Base-by-base conservation (phyloP, 2,329 filamentous ascomycete species). In the Sphaerulina musiva region DNA sequence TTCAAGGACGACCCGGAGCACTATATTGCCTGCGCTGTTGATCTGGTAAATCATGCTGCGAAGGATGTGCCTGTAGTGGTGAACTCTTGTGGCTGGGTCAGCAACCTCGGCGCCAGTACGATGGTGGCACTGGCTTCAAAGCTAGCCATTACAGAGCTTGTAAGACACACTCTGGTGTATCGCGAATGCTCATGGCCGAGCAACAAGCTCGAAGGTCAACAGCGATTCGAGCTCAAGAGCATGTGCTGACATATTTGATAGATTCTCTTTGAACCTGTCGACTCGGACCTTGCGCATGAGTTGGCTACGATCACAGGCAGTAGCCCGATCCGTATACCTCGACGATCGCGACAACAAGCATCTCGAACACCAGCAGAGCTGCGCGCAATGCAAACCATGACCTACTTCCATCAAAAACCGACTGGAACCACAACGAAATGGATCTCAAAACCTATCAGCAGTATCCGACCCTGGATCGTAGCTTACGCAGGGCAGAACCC, bases 61-160 rank as follows among this genome's bases (percentile, higher is more conserved):
- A 67, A 71, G 4, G 70, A 72, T 7, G 74, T 70, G 10, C 82
- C 86, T 0, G 71, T 91, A 0, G 69, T 92, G 6, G 76, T 92
- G 63, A 91, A 92, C 65, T 87, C 84, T 0, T 82, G 86, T 1
- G 85, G 86, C 2, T 89, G 86, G 83, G 79, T 88, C 23, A 80
- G 84, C 55, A 85, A 85, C 0, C 83, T 85, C 0, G 86, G 86
- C 0, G 75, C 89, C 0, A 81, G 84, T 59, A 72, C 88, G 0
- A 70, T 91, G 0, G 72, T 76, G 5, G 76, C 80, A 9, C 68
- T 90, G 4, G 76, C 86, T 34, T 60, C 68, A 4, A 72, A 70
- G 12, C 69, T 83, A 6, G 74, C 74, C 26, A 81, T 85, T 1
- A 79, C 79, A 0, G 78, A 86, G 54, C 75, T 88, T 2, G 69